Percentiles rank a stretch among this genome's conserved stretches.
Conservation (phyloP, 1,284 basidiomycete genomes). For the Ganoderma sinense region DNA sequence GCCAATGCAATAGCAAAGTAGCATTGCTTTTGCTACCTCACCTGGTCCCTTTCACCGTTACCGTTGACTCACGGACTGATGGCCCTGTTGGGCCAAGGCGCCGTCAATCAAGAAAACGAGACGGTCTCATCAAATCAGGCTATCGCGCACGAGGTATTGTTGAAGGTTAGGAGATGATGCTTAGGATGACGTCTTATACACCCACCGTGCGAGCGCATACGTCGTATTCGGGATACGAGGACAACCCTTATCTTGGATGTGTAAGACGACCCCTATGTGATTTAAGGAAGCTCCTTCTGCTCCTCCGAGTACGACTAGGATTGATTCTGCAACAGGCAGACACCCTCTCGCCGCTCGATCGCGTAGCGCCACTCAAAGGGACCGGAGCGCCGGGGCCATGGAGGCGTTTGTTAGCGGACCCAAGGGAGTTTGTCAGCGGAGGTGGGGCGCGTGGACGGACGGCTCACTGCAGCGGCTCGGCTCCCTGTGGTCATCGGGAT, state of each 20-base stretch:
- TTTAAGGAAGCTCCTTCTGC: background rate
- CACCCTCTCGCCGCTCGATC: background rate
- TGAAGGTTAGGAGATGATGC: background rate
- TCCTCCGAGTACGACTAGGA: background rate
- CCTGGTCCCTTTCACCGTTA: too few species aligned
- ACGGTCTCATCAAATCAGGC: background rate
- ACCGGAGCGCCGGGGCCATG: background rate
- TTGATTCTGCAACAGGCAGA: background rate
- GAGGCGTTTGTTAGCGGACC: background rate
- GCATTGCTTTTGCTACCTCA: too few species aligned
- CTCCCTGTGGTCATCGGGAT: constrained; percentile 25
- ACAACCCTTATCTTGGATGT: background rate
- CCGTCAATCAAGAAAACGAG: background rate
- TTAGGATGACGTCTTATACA: background rate
- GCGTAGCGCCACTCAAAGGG: background rate
- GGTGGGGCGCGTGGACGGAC: background rate
- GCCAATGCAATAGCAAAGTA: too few species aligned
- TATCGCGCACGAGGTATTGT: too few species aligned
- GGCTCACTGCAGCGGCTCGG: background rate
- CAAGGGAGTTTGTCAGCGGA: constrained; percentile 11
- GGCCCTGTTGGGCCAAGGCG: too few species aligned
- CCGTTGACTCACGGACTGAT: too few species aligned
- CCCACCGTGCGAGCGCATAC: background rate
- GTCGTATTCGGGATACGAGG: background rate
- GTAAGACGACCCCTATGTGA: background rate